Evolutionary conservation across 2,329 filamentous ascomycete species (phyloP).

Genomic region (Epichloe sp.): DNA sequence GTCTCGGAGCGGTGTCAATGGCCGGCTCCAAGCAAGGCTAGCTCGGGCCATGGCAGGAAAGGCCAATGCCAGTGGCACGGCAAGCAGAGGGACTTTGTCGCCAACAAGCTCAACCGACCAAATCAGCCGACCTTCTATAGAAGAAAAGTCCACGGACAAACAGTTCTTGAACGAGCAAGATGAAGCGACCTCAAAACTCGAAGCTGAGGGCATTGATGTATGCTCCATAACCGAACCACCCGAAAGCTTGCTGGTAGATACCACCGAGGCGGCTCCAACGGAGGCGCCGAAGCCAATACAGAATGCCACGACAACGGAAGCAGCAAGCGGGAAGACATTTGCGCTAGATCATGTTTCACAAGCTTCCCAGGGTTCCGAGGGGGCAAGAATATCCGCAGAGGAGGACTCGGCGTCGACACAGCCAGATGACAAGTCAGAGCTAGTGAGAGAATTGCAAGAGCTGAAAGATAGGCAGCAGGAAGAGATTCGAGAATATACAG

Average conservation of each 20-base stretch:
- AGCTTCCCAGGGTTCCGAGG: neutral
- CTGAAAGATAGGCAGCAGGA: slow-evolving; percentile 45
- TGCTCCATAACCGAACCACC: neutral
- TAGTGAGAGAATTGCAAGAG: slow-evolving; percentile 13
- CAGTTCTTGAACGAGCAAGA: slow-evolving; percentile 3
- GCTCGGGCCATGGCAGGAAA: slow-evolving; percentile 77
- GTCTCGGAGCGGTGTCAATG: slow-evolving; percentile 51
- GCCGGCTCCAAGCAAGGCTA: slow-evolving; percentile 77
- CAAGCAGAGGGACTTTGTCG: slow-evolving; percentile 28
- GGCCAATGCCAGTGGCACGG: slow-evolving; percentile 24
- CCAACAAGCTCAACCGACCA: slow-evolving; percentile 25
- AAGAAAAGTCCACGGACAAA: slow-evolving; percentile 16
- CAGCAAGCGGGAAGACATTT: neutral
- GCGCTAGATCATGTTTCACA: neutral
- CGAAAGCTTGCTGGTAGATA: neutral
- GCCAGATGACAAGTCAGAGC: slow-evolving; percentile 1
- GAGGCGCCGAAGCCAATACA: neutral
- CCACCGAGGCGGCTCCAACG: neutral
- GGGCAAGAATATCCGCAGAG: neutral
- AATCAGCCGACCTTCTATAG: slow-evolving; percentile 14
- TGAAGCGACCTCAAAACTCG: neutral
- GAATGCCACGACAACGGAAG: neutral
- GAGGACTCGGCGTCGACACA: neutral
- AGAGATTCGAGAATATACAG: slow-evolving; percentile 71
- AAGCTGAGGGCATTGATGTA: neutral